Conservation (phyloP, 352 stramenopile species). For the Globisporangium irregulare region DNA sequence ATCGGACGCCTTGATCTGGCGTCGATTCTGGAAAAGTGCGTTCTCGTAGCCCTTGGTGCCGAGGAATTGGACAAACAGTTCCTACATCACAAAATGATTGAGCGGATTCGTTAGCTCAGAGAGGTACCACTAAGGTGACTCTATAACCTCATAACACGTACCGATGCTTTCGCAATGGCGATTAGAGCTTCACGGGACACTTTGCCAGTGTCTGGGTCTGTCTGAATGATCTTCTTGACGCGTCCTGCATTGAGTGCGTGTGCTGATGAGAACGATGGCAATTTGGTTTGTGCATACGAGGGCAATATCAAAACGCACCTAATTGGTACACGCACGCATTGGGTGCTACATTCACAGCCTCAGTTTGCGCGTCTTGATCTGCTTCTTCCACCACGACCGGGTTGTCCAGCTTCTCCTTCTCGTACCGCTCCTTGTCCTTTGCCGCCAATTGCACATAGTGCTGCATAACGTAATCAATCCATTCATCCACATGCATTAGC, state of each 20-base stretch:
- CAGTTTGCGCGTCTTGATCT: slow-evolving; percentile 35
- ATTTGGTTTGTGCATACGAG: neutral
- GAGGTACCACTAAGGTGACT: neutral
- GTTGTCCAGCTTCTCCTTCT: slow-evolving; percentile 71
- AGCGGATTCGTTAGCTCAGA: neutral
- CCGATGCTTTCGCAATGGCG: slow-evolving; percentile 91
- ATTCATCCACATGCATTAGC: neutral
- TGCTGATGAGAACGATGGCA: neutral
- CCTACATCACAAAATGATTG: slow-evolving; percentile 27
- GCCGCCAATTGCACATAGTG: slow-evolving; percentile 79
- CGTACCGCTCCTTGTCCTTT: slow-evolving; percentile 86
- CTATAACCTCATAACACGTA: slow-evolving; percentile 18
- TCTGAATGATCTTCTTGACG: slow-evolving; percentile 93
- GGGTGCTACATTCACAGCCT: slow-evolving; percentile 16
- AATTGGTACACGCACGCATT: slow-evolving; percentile 61
- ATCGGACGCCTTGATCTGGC: slow-evolving; percentile 76
- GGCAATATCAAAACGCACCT: slow-evolving; percentile 15
- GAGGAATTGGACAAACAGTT: slow-evolving; percentile 90
- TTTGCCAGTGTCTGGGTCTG: slow-evolving; percentile 89
- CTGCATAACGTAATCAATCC: slow-evolving; percentile 15
- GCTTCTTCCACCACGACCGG: slow-evolving; percentile 53
- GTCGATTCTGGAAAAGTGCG: slow-evolving; percentile 78
- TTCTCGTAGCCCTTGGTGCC: slow-evolving; percentile 88
- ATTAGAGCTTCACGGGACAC: slow-evolving; percentile 91
- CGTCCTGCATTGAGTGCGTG: slow-evolving; percentile 36